phyloP scores from a whole-genome alignment of 176 grass and related monocot genomes.

The Oryza brachyantha region DNA sequence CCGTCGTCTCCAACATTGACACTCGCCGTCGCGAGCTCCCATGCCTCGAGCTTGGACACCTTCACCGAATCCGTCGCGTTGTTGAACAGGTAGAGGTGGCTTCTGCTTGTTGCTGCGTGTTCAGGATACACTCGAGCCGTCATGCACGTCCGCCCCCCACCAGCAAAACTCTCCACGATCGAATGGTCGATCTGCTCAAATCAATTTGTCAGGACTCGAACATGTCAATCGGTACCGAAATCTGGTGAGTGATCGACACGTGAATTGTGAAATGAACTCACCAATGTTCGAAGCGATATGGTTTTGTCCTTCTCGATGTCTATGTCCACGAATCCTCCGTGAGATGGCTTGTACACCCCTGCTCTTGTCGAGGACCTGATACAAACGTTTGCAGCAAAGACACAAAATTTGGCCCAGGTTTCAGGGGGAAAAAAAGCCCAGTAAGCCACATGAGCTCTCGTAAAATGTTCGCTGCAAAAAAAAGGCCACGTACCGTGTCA shows the following conservation, averaged over 20 bases:
- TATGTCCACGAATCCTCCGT: constrained; percentile 65
- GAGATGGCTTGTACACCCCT: constrained; percentile 43
- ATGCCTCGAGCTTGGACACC: constrained; percentile 39
- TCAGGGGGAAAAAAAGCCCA: background rate
- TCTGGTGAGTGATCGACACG: background rate
- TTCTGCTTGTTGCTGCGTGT: constrained; percentile 5
- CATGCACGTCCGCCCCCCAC: constrained; percentile 42
- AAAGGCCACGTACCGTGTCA: constrained; percentile 44
- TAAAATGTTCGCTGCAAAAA: too few relatives aligned
- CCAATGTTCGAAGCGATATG: constrained; percentile 58
- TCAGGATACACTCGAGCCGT: constrained; percentile 54
- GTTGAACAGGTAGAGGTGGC: constrained; percentile 49
- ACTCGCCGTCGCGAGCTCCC: constrained; percentile 40
- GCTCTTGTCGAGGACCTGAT: constrained; percentile 42
- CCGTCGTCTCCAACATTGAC: constrained; percentile 12
- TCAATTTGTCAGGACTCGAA: background rate
- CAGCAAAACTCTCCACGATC: constrained; percentile 52
- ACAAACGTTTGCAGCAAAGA: too few relatives aligned
- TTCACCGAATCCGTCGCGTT: constrained; percentile 27
- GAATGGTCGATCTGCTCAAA: constrained; percentile 64
- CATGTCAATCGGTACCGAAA: background rate
- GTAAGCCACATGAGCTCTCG: background rate
- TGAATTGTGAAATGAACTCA: background rate
- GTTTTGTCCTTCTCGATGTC: constrained; percentile 43
- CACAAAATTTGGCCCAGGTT: background rate